phyloP scores from a whole-genome alignment of 768 basidiomycete genomes.

The Kwoniella mangroviensis region DNA sequence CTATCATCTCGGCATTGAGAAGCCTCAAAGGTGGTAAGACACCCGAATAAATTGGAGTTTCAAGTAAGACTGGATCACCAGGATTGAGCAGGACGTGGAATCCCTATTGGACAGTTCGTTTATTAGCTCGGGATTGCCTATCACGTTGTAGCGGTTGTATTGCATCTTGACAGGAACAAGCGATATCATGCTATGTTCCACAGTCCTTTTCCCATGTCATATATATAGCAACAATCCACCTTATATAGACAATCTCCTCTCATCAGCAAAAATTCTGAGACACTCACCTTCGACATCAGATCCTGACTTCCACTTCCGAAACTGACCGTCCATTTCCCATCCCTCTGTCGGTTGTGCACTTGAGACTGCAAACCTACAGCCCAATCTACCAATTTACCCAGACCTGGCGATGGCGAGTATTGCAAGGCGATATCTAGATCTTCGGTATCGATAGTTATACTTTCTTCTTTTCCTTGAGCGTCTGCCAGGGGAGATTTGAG shows the following conservation, averaged over 20 bases:
- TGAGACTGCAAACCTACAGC: slow-evolving; percentile 68
- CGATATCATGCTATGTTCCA: too few species aligned
- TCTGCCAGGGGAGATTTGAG: slow-evolving; percentile 55
- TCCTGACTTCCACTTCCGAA: slow-evolving; percentile 88
- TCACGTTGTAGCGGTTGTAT: too few species aligned
- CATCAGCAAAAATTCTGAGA: too few species aligned
- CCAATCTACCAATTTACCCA: slow-evolving; percentile 62
- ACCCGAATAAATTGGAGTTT: slow-evolving; percentile 62
- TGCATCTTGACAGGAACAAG: too few species aligned
- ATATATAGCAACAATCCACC: too few species aligned
- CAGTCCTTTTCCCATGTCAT: too few species aligned
- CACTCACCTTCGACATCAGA: slow-evolving; percentile 76
- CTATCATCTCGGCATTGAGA: slow-evolving; percentile 51
- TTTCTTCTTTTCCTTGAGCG: slow-evolving; percentile 62
- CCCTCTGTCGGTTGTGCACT: slow-evolving; percentile 66
- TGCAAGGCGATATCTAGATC: slow-evolving; percentile 74
- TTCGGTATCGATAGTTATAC: slow-evolving; percentile 65
- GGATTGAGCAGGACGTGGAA: slow-evolving; percentile 72
- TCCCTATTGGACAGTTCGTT: slow-evolving; percentile 62
- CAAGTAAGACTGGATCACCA: slow-evolving; percentile 80
- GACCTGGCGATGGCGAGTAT: slow-evolving; percentile 71
- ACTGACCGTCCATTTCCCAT: slow-evolving; percentile 74
- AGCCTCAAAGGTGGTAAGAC: slow-evolving; percentile 55
- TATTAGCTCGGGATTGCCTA: neutral
- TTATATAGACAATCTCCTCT: too few species aligned